phyloP scores from a whole-genome alignment of 768 basidiomycete genomes.

The Collybiopsis confluens region DNA sequence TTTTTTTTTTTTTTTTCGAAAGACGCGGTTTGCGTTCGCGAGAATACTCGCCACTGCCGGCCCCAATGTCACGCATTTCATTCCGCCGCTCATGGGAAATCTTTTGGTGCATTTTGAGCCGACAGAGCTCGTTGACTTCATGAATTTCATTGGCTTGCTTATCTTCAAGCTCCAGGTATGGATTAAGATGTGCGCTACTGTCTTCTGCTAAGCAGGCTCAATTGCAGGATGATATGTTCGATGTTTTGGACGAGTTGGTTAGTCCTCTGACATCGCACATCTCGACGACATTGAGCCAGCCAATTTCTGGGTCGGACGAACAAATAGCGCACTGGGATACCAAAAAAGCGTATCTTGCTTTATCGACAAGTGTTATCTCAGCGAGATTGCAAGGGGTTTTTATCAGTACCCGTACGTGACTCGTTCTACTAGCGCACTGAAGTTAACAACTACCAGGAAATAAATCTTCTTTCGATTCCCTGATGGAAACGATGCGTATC shows the following conservation, averaged over 20 bases:
- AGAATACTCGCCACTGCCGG: slow-evolving; percentile 89
- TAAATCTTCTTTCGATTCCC: slow-evolving; percentile 58
- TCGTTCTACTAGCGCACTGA: no score
- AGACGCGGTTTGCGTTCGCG: slow-evolving; percentile 93
- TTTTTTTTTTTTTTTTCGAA: slow-evolving; percentile 9
- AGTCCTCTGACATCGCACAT: slow-evolving; percentile 85
- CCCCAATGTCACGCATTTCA: slow-evolving; percentile 77
- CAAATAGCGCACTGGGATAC: slow-evolving; percentile 72
- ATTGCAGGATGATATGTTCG: slow-evolving; percentile 75
- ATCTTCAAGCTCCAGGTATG: slow-evolving; percentile 87
- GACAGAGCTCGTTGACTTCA: slow-evolving; percentile 89
- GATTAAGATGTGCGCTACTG: background rate
- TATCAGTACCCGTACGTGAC: slow-evolving; percentile 73
- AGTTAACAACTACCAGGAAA: slow-evolving; percentile 46
- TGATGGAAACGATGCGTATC: slow-evolving; percentile 71
- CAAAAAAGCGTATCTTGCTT: slow-evolving; percentile 81
- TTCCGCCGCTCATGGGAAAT: slow-evolving; percentile 85
- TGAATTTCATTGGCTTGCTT: slow-evolving; percentile 89
- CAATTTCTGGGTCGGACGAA: slow-evolving; percentile 85
- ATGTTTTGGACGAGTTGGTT: slow-evolving; percentile 86
- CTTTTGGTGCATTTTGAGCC: slow-evolving; percentile 92
- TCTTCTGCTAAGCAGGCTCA: background rate
- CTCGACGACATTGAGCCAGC: slow-evolving; percentile 71
- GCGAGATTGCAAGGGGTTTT: slow-evolving; percentile 82
- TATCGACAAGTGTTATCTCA: slow-evolving; percentile 77